Evolutionary conservation across 2,329 filamentous ascomycete species (phyloP), one percentile per base, ranked within the genome.

Genomic region (Fonsecaea erecta): DNA sequence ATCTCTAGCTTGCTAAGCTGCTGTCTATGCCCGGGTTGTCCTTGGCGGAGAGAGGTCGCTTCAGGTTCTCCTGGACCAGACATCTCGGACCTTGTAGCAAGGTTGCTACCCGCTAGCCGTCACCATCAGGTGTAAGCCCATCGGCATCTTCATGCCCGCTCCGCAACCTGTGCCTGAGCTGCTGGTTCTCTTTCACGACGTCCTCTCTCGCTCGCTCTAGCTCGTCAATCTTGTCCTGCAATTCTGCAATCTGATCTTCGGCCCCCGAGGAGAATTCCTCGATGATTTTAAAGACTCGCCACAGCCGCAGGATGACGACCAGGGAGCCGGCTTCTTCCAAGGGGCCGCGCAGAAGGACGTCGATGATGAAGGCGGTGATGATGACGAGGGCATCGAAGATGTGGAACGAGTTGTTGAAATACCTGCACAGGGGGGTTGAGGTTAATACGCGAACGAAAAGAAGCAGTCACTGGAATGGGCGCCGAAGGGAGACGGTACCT

Each of bases 201-300:
- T 74, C 54, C 68, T 73, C 68, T 34, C 70, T 70, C 62, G 66
- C 63, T 28, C 60, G 46, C 48, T 69, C 60, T 53, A 71, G 75
- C 28, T 80, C 76, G 55, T 83, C 80, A 28, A 90, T 78, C 61
- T 81, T 76, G 58, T 80, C 75, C 68, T 85, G 79, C 43, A 90
- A 76, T 9, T 81, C 81, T 67, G 88, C 86, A 78, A 87, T 84
- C 73, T 86, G 81, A 75, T 90, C 87, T 37, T 84, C 78, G 1
- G 87, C 86, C 8, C 86, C 87, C 6, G 88, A 81, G 32, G 84
- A 84, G 66, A 90, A 80, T 75, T 91, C 88, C 72, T 91, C 87
- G 6, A 89, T 85, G 58, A 90, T 88, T 78, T 90, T 90, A 74
- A 90, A 85, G 52, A 91, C 82, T 16, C 89, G 83, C 85, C 88